Percentiles rank a stretch among this genome's conserved stretches.
phyloP scores from a whole-genome alignment of 2,329 filamentous ascomycete genomes.

The Fusarium oxysporum region DNA sequence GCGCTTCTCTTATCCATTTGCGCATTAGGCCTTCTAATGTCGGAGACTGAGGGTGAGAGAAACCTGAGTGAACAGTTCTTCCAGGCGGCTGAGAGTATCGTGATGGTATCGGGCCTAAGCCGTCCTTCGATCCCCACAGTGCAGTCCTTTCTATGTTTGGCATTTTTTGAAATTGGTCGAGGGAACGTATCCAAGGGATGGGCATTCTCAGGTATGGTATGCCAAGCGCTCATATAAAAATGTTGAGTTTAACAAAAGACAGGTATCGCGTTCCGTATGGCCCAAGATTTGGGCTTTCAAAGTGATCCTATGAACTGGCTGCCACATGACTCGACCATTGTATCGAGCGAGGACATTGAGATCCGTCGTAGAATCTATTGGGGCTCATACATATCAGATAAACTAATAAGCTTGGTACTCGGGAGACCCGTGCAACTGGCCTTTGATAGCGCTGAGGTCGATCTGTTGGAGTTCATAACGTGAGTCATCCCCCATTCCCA shows the following conservation, averaged over 20 bases:
- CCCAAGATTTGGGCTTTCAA: background rate
- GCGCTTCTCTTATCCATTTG: background rate
- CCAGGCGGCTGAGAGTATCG: background rate
- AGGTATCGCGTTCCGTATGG: constrained; percentile 11
- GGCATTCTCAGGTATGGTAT: background rate
- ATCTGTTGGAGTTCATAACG: background rate
- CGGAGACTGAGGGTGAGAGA: background rate
- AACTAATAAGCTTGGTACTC: background rate
- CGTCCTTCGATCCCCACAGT: background rate
- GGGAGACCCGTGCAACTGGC: background rate
- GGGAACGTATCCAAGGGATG: constrained; percentile 1
- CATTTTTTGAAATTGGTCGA: background rate
- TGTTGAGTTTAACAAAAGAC: background rate
- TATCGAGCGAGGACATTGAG: background rate
- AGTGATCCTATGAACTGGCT: constrained; percentile 9
- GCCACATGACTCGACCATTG: background rate
- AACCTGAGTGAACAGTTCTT: background rate
- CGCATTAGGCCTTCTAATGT: constrained; percentile 2
- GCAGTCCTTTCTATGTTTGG: background rate
- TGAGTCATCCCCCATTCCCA: background rate
- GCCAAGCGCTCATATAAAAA: fast-evolving
- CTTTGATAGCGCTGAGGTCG: background rate
- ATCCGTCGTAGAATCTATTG: constrained; percentile 1
- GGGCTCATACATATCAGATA: constrained; percentile 5
- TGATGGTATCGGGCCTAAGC: background rate